Conservation (phyloP, 2,329 filamentous ascomycete genomes). For the Aspergillus uvarum region DNA sequence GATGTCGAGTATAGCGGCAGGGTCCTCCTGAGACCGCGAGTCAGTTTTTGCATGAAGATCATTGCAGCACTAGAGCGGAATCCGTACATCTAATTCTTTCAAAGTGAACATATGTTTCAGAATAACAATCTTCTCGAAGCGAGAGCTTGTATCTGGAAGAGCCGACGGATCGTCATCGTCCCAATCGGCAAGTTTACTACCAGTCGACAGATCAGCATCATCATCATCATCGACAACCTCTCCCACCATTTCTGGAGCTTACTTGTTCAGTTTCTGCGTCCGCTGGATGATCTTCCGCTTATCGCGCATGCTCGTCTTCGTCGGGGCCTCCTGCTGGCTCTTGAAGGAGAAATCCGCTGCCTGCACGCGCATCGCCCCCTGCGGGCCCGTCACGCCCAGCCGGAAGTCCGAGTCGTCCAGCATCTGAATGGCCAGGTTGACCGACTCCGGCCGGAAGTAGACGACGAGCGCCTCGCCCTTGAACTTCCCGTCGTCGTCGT, state of each 20-base stretch:
- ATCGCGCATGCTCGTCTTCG: conserved; percentile 60
- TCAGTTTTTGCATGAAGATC: conserved; percentile 17
- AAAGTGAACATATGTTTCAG: conserved; percentile 93
- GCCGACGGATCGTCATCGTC: conserved; percentile 76
- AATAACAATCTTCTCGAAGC: conserved; percentile 78
- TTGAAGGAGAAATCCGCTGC: conserved; percentile 90
- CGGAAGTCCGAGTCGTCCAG: conserved; percentile 68
- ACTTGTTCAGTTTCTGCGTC: conserved; percentile 79
- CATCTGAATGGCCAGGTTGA: conserved; percentile 61
- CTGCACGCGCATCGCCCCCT: conserved; percentile 74
- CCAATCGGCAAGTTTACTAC: conserved; percentile 89
- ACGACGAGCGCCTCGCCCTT: conserved; percentile 92
- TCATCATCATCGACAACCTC: background rate
- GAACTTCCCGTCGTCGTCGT: conserved; percentile 75
- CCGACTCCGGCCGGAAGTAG: conserved; percentile 94
- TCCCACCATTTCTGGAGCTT: conserved; percentile 14
- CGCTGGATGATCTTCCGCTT: conserved; percentile 89
- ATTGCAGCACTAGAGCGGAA: background rate
- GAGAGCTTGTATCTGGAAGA: conserved; percentile 56
- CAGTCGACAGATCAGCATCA: conserved; percentile 16
- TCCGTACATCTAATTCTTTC: conserved; percentile 65
- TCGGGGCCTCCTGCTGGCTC: conserved; percentile 68
- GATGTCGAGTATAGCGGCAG: conserved; percentile 80
- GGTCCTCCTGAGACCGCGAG: conserved; percentile 60
- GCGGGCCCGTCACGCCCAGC: conserved; percentile 53